Evolutionary conservation across 2,329 filamentous ascomycete genomes (phyloP), one percentile per base, ranked within the genome.

Genomic region (Xylariaceae sp.): DNA sequence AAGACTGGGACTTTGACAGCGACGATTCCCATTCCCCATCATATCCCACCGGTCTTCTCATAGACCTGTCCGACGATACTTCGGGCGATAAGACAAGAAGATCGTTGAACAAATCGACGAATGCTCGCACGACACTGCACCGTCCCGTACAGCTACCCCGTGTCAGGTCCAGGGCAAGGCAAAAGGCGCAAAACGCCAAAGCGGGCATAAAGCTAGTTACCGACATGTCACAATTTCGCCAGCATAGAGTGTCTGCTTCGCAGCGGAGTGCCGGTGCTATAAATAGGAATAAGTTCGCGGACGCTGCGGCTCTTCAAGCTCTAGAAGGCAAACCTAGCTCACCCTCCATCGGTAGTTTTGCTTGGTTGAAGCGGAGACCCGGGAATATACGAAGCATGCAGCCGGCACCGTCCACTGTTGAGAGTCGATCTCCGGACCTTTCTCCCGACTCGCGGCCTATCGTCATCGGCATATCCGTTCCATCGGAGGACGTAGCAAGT

Each of bases 381-480:
- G 63, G 59, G 12, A 63, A 65, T 45, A 37, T 43, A 6, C 47
- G 45, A 12, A 54, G 43, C 40, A 51, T 47, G 36, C 61, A 61
- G 55, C 55, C 69, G 42, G 62, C 60, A 8, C 67, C 66, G 22
- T 65, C 63, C 36, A 21, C 51, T 29, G 54, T 54, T 56, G 65
- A 56, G 58, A 62, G 56, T 49, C 65, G 62, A 2, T 61, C 63
- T 12, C 65, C 21, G 65, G 81, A 83, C 56, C 74, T 88, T 3
- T 88, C 86, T 13, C 86, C 87, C 0, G 80, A 79, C 54, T 83
- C 87, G 62, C 77, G 83, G n/a, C 84, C 84, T 1, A 90, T 90
- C 55, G 78, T 87, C 40, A 90, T 89, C 59, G 86, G 86, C 12
- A 83, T 90, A 47, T 79, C 81, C 13, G 73, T 89, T 43, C 80